phyloP scores from a whole-genome alignment of 2,329 filamentous ascomycete genomes.

The Penicillium sp. region DNA sequence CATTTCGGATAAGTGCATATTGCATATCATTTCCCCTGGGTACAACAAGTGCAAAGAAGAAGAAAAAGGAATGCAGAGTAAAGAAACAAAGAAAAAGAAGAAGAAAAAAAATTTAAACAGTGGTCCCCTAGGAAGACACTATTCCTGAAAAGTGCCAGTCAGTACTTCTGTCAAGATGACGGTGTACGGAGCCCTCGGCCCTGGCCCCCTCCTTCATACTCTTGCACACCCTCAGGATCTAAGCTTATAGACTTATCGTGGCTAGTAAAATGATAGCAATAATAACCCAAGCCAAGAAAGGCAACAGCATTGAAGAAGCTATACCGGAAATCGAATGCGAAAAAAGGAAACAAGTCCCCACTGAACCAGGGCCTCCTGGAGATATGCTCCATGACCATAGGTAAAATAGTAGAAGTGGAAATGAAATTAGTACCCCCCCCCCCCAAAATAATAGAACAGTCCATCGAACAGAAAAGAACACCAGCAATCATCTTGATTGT shows the following conservation, averaged over 20 bases:
- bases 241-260: neutral
- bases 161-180: slow-evolving; percentile 1
- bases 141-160: neutral
- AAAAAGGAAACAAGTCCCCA: slow-evolving; percentile 3
- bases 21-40: slow-evolving; percentile 36
- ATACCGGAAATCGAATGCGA: neutral
- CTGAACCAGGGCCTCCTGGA: neutral
- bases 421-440: slow-evolving; percentile 1
- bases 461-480: slow-evolving; percentile 21
- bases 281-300: neutral
- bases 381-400: neutral
- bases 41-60: neutral
- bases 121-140: slow-evolving; percentile 4
- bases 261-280: neutral
- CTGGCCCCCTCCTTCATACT: neutral
- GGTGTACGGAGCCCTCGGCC: slow-evolving; percentile 1
- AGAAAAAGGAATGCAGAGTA: neutral
- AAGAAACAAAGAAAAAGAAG: slow-evolving; percentile 22
- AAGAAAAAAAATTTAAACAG: slow-evolving; percentile 13
- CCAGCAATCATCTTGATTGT: slow-evolving; percentile 36
- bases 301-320: slow-evolving; percentile 1
- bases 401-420: slow-evolving; percentile 1
- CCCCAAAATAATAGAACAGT: slow-evolving; percentile 9
- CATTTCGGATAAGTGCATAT: slow-evolving; percentile 43
- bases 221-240: neutral